phyloP scores from a whole-genome alignment of 2,329 filamentous ascomycete species.

The Sordariomycetes sp. region DNA sequence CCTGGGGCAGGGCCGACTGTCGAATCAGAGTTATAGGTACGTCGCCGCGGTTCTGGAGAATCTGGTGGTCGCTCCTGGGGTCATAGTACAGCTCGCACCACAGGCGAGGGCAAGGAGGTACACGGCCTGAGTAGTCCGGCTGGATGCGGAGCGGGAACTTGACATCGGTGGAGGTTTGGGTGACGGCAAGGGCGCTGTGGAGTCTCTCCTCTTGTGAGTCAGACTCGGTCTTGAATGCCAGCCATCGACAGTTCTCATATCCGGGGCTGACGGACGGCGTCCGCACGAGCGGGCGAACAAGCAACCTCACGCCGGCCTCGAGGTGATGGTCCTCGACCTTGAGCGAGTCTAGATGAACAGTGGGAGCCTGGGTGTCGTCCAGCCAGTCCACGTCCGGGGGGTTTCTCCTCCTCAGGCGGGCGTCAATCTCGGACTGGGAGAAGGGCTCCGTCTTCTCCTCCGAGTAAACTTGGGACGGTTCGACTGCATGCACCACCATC shows the following conservation, averaged over 20 bases:
- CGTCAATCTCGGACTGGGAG: constrained; percentile 40
- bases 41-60: constrained; percentile 41
- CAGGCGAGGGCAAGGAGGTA: constrained; percentile 27
- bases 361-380: constrained; percentile 14
- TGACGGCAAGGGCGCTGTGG: constrained; percentile 44
- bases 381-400: constrained; percentile 29
- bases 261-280: constrained; percentile 42
- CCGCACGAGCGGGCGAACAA: constrained; percentile 39
- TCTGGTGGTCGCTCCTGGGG: constrained; percentile 42
- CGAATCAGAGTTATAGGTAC: constrained; percentile 32
- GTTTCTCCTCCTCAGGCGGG: constrained; percentile 23
- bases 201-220: constrained; percentile 28
- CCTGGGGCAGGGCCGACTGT: neutral
- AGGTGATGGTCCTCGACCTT: constrained; percentile 37
- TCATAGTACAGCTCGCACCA: constrained; percentile 50
- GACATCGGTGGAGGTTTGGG: constrained; percentile 45
- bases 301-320: constrained; percentile 40
- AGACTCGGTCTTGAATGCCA: constrained; percentile 40
- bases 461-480: constrained; percentile 20
- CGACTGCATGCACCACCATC: neutral
- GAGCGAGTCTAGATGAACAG: constrained; percentile 39
- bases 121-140: constrained; percentile 16
- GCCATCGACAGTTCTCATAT: constrained; percentile 42
- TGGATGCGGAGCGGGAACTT: constrained; percentile 46
- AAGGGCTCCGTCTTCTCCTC: constrained; percentile 46